Base-by-base conservation (phyloP, 139 green algal species). In the Dunaliella primolecta region DNA sequence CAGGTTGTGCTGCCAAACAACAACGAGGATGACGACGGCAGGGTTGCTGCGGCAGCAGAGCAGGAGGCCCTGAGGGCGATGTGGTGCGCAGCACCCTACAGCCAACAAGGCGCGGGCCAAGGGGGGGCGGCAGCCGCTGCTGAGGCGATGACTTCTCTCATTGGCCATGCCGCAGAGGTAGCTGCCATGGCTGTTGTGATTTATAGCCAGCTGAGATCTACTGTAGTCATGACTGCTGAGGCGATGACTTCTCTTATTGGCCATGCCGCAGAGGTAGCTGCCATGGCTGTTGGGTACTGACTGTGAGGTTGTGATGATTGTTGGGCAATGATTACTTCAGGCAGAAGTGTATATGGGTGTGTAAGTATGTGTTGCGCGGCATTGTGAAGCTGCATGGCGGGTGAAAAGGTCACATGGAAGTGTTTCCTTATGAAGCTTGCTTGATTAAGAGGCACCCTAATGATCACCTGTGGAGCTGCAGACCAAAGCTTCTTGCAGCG, bases 71-170 rank as follows among this genome's bases (percentile, higher is more conserved):
- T 89, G 7, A 64, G 86, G 0, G 31, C 77, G 27, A 86, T 89
- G 86, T 89, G 86, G 86, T 84, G 36, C 1, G 78, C 81, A 1
- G 74, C 80, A 35, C 75, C 85, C 20, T 88, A 88, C 75, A 76
- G 35, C 57, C 23, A 2, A 24, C 2, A 35, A n/a, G n/a, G n/a
- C n/a, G n/a, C n/a, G 71, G 71, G 27, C 11, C 83, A 78, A 30
- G 55, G 7, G 27, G 56, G 55, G 1, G 77, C 33, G 0, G 55
- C 33, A 30, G 77, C 76, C 0, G 36, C 56, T 21, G 57, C 77
- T 2, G 34, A 57, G 55, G 76, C 75, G 21, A 7, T 30, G 30
- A 32, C 75, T 81, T 29, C 30, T 25, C 30, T n/a, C 2, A 25
- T 21, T 30, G 23, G 38, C 36, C 25, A 83, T 21, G 2, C n/a